Evolutionary conservation across 345 rosid species (phyloP).

Genomic region (Cardamine chenopodiifolia): DNA sequence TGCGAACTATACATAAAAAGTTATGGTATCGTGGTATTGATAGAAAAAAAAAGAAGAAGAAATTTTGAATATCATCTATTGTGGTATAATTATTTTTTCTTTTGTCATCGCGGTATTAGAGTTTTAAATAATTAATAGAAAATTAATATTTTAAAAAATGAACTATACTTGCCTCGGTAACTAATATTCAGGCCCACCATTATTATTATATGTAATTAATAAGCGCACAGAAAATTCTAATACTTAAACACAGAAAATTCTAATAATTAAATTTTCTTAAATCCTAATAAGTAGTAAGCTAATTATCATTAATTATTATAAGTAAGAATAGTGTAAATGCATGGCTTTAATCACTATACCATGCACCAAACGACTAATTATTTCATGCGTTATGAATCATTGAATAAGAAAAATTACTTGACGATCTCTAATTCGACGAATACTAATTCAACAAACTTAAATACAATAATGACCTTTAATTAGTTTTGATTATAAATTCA

Average conservation of each 20-base stretch:
- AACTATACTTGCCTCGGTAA: constrained; percentile 6
- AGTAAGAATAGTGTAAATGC: constrained; percentile 39
- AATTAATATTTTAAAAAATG: background rate
- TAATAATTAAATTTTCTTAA: background rate
- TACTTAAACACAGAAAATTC: background rate
- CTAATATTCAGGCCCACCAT: constrained; percentile 16
- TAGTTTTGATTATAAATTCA: constrained; percentile 6
- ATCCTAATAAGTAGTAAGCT: constrained; percentile 22
- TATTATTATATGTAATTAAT: background rate
- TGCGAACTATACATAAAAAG: background rate
- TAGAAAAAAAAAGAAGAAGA: background rate
- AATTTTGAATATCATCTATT: background rate
- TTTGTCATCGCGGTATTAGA: background rate
- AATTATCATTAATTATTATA: constrained; percentile 37
- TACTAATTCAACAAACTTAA: constrained; percentile 39
- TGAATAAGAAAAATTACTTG: constrained; percentile 27
- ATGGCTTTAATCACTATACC: constrained; percentile 41
- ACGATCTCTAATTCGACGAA: constrained; percentile 31
- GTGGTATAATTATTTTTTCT: background rate
- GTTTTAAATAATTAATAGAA: background rate
- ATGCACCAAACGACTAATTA: constrained; percentile 45
- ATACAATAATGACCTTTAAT: constrained; percentile 18
- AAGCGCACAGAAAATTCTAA: no score
- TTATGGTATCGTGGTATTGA: no score
- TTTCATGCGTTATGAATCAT: constrained; percentile 30